Conservation (phyloP, 257 asterid genomes). For the Solanum chilense region DNA sequence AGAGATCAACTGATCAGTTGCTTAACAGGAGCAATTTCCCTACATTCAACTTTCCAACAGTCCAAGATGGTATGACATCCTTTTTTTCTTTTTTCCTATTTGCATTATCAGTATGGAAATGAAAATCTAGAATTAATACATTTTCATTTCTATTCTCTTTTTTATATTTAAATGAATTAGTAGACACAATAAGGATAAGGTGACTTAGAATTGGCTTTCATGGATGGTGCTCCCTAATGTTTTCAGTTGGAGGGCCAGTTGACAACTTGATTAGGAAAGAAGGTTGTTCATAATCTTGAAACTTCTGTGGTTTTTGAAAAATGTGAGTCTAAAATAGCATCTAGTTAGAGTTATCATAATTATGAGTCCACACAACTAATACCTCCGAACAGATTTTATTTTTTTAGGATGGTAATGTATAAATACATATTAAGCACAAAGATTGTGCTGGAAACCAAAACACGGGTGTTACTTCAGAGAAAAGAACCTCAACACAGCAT, state of each 20-base stretch:
- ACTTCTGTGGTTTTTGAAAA: background rate
- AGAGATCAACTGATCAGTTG: constrained; percentile 78
- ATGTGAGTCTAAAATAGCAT: background rate
- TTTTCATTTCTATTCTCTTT: background rate
- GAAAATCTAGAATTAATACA: background rate
- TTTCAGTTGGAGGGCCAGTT: background rate
- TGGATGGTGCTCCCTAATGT: background rate
- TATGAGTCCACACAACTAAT: background rate
- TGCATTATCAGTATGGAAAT: background rate
- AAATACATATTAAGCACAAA: background rate
- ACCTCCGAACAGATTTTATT: background rate
- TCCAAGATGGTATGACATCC: constrained; percentile 62
- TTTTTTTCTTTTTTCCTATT: background rate
- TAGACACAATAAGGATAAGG: background rate
- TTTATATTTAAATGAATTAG: background rate
- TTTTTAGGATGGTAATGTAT: background rate
- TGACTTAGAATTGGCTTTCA: background rate
- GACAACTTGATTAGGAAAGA: background rate
- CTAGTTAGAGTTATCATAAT: background rate
- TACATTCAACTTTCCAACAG: constrained; percentile 46
- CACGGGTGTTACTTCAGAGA: background rate
- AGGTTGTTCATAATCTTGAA: background rate
- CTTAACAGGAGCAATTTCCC: constrained; percentile 53
- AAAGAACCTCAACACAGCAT: background rate
- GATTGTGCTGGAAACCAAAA: background rate